Evolutionary conservation across 805 yeast species (phyloP).

Genomic region (Peterozyma toletana): DNA sequence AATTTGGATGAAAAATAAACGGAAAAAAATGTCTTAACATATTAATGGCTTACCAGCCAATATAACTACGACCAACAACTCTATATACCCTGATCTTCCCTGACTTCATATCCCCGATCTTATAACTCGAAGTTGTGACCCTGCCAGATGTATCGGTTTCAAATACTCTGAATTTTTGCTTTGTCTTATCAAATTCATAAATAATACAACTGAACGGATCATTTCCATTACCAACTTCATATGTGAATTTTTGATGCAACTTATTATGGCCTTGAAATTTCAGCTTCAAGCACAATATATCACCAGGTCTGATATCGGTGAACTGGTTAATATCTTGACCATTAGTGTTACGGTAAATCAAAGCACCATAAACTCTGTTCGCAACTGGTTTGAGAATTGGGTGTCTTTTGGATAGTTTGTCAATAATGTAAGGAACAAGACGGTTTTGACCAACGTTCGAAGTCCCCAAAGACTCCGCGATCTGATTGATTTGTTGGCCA

Average conservation of each 20-base stretch:
- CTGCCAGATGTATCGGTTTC: conserved; percentile 46
- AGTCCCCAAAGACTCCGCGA: conserved; percentile 30
- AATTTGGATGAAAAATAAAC: too few species aligned
- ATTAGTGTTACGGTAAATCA: conserved; percentile 51
- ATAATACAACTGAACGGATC: conserved; percentile 55
- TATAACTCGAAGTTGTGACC: conserved; percentile 54
- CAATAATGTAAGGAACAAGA: conserved; percentile 6
- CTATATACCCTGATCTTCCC: conserved; percentile 82
- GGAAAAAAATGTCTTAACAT: too few species aligned
- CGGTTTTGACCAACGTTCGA: conserved; percentile 15
- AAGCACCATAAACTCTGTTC: conserved; percentile 64
- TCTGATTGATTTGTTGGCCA: conserved; percentile 43
- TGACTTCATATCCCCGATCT: conserved; percentile 62
- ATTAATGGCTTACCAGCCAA: conserved; percentile 50
- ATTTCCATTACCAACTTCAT: conserved; percentile 52
- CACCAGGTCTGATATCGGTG: conserved; percentile 77
- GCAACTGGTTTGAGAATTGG: conserved; percentile 52
- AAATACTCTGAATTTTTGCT: conserved; percentile 63
- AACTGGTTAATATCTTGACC: conserved; percentile 40
- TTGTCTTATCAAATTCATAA: conserved; percentile 65
- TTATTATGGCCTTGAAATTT: conserved; percentile 61
- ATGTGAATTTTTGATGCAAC: conserved; percentile 45
- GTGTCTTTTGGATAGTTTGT: conserved; percentile 3
- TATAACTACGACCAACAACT: conserved; percentile 61
- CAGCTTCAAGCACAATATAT: conserved; percentile 70